Percentiles rank a stretch among this genome's conserved stretches.
These are phyloP conservation scores for Boletus pseudo-olivaceus DNA, from an alignment of 768 basidiomycete species.

Conservation along the genomic window DNA sequence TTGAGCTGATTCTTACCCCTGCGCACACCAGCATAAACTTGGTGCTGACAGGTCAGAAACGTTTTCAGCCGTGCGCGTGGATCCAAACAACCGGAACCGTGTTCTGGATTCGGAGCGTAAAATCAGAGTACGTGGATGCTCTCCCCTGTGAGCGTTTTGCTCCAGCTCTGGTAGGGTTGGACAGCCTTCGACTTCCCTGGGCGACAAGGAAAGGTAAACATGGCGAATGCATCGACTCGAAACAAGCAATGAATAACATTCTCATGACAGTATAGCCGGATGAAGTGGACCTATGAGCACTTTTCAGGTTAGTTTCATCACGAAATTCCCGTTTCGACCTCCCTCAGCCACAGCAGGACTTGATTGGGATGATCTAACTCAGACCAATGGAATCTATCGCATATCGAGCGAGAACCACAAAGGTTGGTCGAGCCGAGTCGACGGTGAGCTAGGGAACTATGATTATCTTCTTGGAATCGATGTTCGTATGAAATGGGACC, in stretches of 20 bases:
- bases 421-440: conserved; percentile 81
- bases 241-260: not conserved
- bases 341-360: conserved; percentile 46
- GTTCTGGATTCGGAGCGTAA: conserved; percentile 54
- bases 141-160: not conserved
- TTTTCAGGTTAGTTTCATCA: conserved; percentile 58
- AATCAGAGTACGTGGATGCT: conserved; percentile 53
- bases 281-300: conserved; percentile 75
- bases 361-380: conserved; percentile 77
- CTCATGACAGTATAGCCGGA: conserved; percentile 55
- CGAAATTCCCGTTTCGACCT: not conserved
- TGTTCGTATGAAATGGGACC: conserved; percentile 37
- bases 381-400: conserved; percentile 63
- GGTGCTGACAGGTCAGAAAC: conserved; percentile 77
- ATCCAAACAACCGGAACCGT: conserved; percentile 62
- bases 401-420: conserved; percentile 63
- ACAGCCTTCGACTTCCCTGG: conserved; percentile 85
- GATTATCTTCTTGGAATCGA: conserved; percentile 78
- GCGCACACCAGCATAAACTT: conserved; percentile 61
- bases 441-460: conserved; percentile 83
- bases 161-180: conserved; percentile 55
- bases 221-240: conserved; percentile 10
- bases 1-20: conserved; percentile 6
- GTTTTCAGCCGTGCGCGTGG: conserved; percentile 68
- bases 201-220: conserved; percentile 60